phyloP scores from a whole-genome alignment of 805 yeast genomes.

The Saccharomyces jurei region DNA sequence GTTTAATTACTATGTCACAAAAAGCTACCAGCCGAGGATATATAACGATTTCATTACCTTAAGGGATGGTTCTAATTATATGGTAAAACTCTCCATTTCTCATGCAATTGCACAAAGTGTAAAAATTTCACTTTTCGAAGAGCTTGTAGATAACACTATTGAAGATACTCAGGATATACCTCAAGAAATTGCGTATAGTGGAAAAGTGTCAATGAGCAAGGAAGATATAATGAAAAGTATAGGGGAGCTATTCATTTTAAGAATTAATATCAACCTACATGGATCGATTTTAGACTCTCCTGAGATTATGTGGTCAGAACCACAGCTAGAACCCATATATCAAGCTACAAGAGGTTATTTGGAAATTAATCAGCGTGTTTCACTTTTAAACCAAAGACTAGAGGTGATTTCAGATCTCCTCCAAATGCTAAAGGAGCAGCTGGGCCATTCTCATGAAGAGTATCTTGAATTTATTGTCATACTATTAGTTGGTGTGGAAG shows the following conservation, averaged over 20 bases:
- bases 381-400: constrained; percentile 78
- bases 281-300: constrained; percentile 92
- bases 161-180: constrained; percentile 97
- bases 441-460: constrained; percentile 91
- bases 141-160: constrained; percentile 90
- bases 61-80: constrained; percentile 80
- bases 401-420: constrained; percentile 90
- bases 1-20: constrained; percentile 88
- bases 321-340: constrained; percentile 93
- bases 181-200: constrained; percentile 87
- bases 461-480: constrained; percentile 87
- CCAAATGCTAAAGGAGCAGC: constrained; percentile 94
- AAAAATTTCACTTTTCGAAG: constrained; percentile 91
- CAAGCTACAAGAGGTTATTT: constrained; percentile 94
- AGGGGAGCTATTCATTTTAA: constrained; percentile 85
- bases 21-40: constrained; percentile 88
- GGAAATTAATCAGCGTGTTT: constrained; percentile 91
- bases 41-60: constrained; percentile 92
- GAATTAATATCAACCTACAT: constrained; percentile 75
- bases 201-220: constrained; percentile 89
- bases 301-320: constrained; percentile 98
- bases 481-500: constrained; percentile 85
- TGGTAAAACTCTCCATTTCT: constrained; percentile 86
- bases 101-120: constrained; percentile 96
- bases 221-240: constrained; percentile 95